Conservation (phyloP, 306 rosid genomes). For the Prunus mira region DNA sequence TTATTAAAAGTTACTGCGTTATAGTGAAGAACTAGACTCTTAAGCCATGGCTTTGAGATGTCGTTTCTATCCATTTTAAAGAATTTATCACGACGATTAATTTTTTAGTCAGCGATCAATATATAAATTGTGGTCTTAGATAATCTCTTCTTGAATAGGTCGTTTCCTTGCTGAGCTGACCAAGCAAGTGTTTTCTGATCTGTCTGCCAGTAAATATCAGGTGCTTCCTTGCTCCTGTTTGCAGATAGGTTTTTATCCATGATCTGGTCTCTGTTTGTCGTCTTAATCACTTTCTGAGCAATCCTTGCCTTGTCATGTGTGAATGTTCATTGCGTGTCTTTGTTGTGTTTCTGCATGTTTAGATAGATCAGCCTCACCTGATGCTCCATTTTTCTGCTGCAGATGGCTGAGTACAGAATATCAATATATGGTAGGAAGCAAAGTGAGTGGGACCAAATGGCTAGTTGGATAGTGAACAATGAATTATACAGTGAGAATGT, state of each 20-base stretch:
- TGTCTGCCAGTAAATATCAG: conserved; percentile 95
- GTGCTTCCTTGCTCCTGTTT: conserved; percentile 36
- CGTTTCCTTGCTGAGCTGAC: conserved; percentile 96
- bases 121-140: neutral
- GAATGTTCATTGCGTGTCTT: neutral
- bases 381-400: conserved; percentile 33
- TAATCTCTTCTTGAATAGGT: conserved; percentile 38
- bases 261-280: neutral
- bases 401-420: conserved; percentile 98
- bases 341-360: neutral
- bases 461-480: conserved; percentile 98
- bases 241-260: neutral
- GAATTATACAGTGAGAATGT: conserved; percentile 90
- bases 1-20: neutral
- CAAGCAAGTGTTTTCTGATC: conserved; percentile 91
- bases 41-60: neutral
- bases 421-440: conserved; percentile 99
- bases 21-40: neutral
- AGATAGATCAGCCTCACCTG: conserved; percentile 7
- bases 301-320: neutral
- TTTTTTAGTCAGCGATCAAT: neutral
- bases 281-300: neutral
- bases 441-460: conserved; percentile 99
- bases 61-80: neutral
- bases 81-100: neutral